These are phyloP conservation scores for Ophiostoma novo-ulmi DNA, from an alignment of 2,329 filamentous ascomycete species.

Conservation along the genomic window DNA sequence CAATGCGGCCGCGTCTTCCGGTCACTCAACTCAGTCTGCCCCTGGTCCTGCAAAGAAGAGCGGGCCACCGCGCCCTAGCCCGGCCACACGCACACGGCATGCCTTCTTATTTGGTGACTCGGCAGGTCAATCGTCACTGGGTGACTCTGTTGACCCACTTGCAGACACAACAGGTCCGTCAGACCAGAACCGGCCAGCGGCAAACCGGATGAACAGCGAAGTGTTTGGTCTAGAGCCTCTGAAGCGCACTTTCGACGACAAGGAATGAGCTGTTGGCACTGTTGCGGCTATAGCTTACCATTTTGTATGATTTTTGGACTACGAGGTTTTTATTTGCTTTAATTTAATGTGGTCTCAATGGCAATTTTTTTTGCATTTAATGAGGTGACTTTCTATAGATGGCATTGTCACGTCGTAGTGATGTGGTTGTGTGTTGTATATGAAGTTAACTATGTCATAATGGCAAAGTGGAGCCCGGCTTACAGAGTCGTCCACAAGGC, in stretches of 20 bases:
- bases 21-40: not conserved
- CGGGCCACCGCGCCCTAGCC: constrained; percentile 28
- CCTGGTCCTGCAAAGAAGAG: constrained; percentile 16
- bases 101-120: constrained; percentile 57
- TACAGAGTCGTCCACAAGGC: not conserved
- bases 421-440: not conserved
- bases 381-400: not conserved
- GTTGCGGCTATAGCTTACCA: not conserved
- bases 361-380: not conserved
- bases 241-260: constrained; percentile 28
- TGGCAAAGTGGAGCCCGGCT: not conserved
- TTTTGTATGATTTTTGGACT: not conserved
- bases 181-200: constrained; percentile 29
- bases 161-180: constrained; percentile 27
- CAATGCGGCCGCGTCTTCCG: not conserved
- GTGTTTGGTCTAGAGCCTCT: constrained; percentile 54
- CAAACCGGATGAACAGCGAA: constrained; percentile 40
- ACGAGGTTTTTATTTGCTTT: not conserved
- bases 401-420: not conserved
- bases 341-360: not conserved
- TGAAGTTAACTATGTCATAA: constrained; percentile 12
- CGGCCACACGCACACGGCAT: constrained; percentile 42
- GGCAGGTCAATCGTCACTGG: constrained; percentile 28
- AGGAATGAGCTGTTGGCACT: not conserved
- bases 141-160: constrained; percentile 34